phyloP scores from a whole-genome alignment of 208 protist genomes.

The Willaertia magna region DNA sequence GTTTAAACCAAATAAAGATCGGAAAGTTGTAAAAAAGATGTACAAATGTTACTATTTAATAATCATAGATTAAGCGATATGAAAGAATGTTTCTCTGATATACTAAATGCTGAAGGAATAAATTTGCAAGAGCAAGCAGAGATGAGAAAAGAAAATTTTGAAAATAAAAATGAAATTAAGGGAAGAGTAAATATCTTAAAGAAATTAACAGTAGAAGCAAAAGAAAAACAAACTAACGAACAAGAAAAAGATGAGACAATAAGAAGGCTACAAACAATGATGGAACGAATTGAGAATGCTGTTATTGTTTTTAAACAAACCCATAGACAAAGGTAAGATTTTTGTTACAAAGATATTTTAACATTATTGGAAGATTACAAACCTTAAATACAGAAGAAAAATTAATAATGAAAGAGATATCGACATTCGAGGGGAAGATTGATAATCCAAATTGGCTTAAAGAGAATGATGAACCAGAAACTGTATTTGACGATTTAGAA shows the following conservation, averaged over 20 bases:
- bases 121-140: not conserved
- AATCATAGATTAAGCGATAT: not conserved
- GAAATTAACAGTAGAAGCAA: not conserved
- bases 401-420: not conserved
- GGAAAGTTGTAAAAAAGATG: not conserved
- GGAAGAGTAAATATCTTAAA: not conserved
- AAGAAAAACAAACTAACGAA: not conserved
- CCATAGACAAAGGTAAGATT: not conserved
- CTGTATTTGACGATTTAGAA: not conserved
- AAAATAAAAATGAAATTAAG: not conserved
- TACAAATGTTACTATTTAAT: not conserved
- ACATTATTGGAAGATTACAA: not conserved
- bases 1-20: not conserved
- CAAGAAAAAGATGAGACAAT: not conserved
- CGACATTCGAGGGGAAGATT: not conserved
- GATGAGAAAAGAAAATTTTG: not conserved
- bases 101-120: not conserved
- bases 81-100: not conserved
- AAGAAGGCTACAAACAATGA: not conserved
- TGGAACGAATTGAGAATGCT: not conserved
- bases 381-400: not conserved
- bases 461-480: not conserved
- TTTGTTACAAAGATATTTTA: not conserved
- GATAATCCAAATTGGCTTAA: not conserved
- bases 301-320: not conserved